Evolutionary conservation across 2,329 filamentous ascomycete genomes (phyloP), one percentile per base, ranked within the genome.

Genomic region (Alternaria gansuensis): DNA sequence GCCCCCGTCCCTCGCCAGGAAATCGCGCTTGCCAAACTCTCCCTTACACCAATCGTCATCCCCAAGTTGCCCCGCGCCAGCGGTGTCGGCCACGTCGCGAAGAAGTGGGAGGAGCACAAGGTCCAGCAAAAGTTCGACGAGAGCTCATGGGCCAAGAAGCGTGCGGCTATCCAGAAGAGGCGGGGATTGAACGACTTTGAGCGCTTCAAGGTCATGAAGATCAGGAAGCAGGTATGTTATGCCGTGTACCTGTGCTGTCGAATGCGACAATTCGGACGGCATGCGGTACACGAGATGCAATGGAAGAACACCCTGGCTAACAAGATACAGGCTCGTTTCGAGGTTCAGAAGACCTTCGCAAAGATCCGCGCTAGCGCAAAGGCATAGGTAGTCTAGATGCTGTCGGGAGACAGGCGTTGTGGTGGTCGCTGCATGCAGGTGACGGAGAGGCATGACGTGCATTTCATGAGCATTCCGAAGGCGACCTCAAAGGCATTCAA

Each of bases 131-230:
- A 96, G 87, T 98, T 93, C 91, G 88, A 89, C 80, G 87, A 91
- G 84, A 93, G 88, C 86, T 88, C 88, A 82, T 97, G 91, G 89
- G 92, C 93, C 78, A 95, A 99, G 92, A 93, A 92, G 88, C 88
- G 91, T 80, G 88, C 88, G 74, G 90, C 92, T 84, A 87, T 87
- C 76, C 87, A 91, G 83, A 90, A 92, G 85, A 91, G 95, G 87
- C 90, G 90, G 85, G 88, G 88, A 78, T 87, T 99, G 73, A 96
- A 90, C 83, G 95, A 99, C 88, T 99, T 99, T 81, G 95, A 99
- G 87, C 90, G 95, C 82, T 99, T 98, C 92, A 97, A 99, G 91
- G 95, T 98, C 77, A 87, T 98, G 88, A 90, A 94, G 83, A 87
- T 98, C 84, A 96, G 94, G 90, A 99, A 99, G 90, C 93, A 97